A percentile compares a stretch with the other conserved stretches of the same genome.
phyloP scores from a whole-genome alignment of 2,329 filamentous ascomycete genomes.

The Plenodomus biglobosus region DNA sequence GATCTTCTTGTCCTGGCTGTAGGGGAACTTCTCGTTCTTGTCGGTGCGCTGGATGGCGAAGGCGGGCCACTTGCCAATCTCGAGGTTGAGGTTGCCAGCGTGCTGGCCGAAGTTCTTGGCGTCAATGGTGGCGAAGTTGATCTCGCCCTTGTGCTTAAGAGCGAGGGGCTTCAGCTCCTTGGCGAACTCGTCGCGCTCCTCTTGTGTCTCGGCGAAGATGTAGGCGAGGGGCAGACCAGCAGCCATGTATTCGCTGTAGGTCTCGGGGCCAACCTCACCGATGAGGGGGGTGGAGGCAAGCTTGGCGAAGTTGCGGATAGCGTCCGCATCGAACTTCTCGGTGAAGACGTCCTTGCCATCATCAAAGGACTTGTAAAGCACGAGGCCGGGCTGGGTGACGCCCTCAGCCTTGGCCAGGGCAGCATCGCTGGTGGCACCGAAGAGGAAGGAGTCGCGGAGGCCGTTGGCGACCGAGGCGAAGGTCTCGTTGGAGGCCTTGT shows the following conservation, averaged over 20 bases:
- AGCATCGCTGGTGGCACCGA: slow-evolving; percentile 83
- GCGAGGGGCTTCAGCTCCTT: slow-evolving; percentile 81
- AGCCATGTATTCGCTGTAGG: slow-evolving; percentile 92
- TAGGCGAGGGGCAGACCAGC: slow-evolving; percentile 91
- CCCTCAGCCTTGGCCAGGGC: slow-evolving; percentile 86
- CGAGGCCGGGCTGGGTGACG: slow-evolving; percentile 80
- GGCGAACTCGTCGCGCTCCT: slow-evolving; percentile 81
- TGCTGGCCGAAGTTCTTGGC: slow-evolving; percentile 92
- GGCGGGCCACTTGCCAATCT: slow-evolving; percentile 90
- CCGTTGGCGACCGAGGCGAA: slow-evolving; percentile 72
- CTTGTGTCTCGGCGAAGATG: slow-evolving; percentile 90
- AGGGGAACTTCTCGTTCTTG: slow-evolving; percentile 98
- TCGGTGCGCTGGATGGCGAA: slow-evolving; percentile 95
- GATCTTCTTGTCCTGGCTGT: slow-evolving; percentile 79
- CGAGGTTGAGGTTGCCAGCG: slow-evolving; percentile 94
- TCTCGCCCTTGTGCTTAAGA: slow-evolving; percentile 85
- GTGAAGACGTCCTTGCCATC: slow-evolving; percentile 88
- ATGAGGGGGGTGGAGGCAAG: slow-evolving; percentile 84
- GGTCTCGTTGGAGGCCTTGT: slow-evolving; percentile 84
- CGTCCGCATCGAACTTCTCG: slow-evolving; percentile 78
- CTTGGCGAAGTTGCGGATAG: slow-evolving; percentile 81
- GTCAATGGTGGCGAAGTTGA: slow-evolving; percentile 99
- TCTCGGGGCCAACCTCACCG: slow-evolving; percentile 95
- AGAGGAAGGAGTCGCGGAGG: slow-evolving; percentile 90
- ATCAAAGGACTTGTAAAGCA: slow-evolving; percentile 97